A percentile compares a stretch with the other conserved stretches of the same genome.
Conservation (phyloP, 768 basidiomycete genomes). For the Lactarius psammicola region DNA sequence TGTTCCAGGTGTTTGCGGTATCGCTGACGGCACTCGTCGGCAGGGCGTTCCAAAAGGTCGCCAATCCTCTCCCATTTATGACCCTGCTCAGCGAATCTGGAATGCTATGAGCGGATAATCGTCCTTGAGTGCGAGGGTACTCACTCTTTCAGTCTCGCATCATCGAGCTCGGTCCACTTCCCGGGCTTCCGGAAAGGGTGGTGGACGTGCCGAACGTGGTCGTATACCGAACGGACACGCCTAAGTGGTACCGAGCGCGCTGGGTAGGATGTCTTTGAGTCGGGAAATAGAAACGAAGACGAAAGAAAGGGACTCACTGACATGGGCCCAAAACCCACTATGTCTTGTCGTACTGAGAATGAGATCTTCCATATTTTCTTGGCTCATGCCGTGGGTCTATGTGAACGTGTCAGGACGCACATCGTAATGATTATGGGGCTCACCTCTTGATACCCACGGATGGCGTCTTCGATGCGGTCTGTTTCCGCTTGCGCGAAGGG, state of each 20-base stretch:
- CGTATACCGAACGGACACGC: not conserved
- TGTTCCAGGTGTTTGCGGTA: not conserved
- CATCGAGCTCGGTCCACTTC: not conserved
- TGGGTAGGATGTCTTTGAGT: not conserved
- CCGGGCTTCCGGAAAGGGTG: not conserved
- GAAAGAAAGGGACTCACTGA: not conserved
- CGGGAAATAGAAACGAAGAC: rapidly evolving
- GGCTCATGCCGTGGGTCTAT: not conserved
- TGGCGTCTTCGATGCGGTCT: not conserved
- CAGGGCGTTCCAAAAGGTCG: not conserved
- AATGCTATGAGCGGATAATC: no score
- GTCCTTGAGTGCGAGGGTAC: not conserved
- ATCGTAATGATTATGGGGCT: not conserved
- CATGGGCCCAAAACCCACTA: not conserved
- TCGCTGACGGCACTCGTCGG: not conserved
- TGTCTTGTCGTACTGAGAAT: no score
- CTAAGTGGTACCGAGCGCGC: not conserved
- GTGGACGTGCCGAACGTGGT: not conserved
- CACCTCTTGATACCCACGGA: not conserved
- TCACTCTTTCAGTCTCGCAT: not conserved
- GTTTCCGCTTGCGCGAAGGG: not conserved
- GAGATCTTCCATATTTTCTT: no score
- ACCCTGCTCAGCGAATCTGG: no score
- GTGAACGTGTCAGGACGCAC: not conserved
- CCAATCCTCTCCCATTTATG: not conserved